Conservation (phyloP, 2,329 filamentous ascomycete genomes). For the Rhynchosporium secalis region DNA sequence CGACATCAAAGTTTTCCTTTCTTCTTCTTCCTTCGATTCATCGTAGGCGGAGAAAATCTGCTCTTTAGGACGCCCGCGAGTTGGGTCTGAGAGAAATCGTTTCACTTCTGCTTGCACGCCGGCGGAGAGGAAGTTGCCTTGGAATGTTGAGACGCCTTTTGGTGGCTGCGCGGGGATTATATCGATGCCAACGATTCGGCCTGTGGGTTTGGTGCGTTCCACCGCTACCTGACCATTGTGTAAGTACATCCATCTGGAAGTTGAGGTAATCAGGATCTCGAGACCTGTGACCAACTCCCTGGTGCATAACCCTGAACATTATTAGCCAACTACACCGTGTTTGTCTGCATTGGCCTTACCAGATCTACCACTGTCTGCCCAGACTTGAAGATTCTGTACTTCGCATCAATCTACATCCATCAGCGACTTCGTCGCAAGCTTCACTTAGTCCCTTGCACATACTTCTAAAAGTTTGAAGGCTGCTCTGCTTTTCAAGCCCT, state of each 20-base stretch:
- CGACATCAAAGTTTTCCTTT: constrained; percentile 20
- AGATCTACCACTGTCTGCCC: constrained; percentile 90
- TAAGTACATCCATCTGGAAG: constrained; percentile 1
- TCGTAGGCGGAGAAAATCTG: constrained; percentile 20
- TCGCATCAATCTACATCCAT: constrained; percentile 69
- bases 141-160: constrained; percentile 87
- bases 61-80: constrained; percentile 53
- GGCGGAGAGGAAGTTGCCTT: constrained; percentile 85
- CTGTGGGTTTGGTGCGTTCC: constrained; percentile 72
- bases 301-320: constrained; percentile 68
- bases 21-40: background rate
- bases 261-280: constrained; percentile 17
- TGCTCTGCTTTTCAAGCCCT: constrained; percentile 83
- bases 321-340: constrained; percentile 12
- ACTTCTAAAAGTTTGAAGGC: constrained; percentile 93
- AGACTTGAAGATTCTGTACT: constrained; percentile 73
- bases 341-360: constrained; percentile 47
- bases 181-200: constrained; percentile 87
- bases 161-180: constrained; percentile 91
- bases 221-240: constrained; percentile 67
- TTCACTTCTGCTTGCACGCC: constrained; percentile 75
- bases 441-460: constrained; percentile 8
- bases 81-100: constrained; percentile 68
- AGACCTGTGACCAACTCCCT: constrained; percentile 69
- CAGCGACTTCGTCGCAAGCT: constrained; percentile 17